Evolutionary conservation across 1,139 yeast species (phyloP), one percentile per base, ranked within the genome.

Genomic region (Sugiyamaella sp.): DNA sequence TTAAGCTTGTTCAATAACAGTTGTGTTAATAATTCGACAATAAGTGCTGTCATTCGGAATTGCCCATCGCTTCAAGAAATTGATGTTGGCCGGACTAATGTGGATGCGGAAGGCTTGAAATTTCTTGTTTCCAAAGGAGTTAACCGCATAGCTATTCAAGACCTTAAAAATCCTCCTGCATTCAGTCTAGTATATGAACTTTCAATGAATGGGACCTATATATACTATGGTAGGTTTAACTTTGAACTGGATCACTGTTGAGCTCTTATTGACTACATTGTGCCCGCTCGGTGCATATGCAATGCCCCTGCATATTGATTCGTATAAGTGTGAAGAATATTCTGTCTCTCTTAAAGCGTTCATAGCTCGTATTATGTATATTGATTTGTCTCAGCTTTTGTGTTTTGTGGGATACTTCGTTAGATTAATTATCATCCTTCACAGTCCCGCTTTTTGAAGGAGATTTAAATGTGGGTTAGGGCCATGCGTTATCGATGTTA

Each of bases 391-490:
- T n/a, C n/a, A n/a, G n/a, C n/a, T n/a, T n/a, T n/a, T n/a, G n/a
- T n/a, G n/a, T n/a, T n/a, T n/a, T n/a, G n/a, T n/a, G n/a, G n/a
- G n/a, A n/a, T n/a, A n/a, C n/a, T n/a, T n/a, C n/a, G n/a, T n/a
- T n/a, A n/a, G n/a, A n/a, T n/a, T n/a, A n/a, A n/a, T n/a, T n/a
- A n/a, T n/a, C n/a, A n/a, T n/a, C n/a, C n/a, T n/a, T n/a, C n/a
- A n/a, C n/a, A n/a, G n/a, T n/a, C n/a, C n/a, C n/a, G n/a, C n/a
- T n/a, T n/a, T n/a, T n/a, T n/a, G n/a, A n/a, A n/a, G n/a, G n/a
- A n/a, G 17, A 6, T 4, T 5, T 39, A 6, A 21, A 19, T 17
- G 5, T 39, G 46, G 46, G 46, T 41, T 41, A 41, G 46, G 46
- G 46, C 5, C 20, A 33, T 12, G 5, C 10, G 10, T 25, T 25